Conservation (phyloP, 208 protist species). For the Crithidia thermophila region DNA sequence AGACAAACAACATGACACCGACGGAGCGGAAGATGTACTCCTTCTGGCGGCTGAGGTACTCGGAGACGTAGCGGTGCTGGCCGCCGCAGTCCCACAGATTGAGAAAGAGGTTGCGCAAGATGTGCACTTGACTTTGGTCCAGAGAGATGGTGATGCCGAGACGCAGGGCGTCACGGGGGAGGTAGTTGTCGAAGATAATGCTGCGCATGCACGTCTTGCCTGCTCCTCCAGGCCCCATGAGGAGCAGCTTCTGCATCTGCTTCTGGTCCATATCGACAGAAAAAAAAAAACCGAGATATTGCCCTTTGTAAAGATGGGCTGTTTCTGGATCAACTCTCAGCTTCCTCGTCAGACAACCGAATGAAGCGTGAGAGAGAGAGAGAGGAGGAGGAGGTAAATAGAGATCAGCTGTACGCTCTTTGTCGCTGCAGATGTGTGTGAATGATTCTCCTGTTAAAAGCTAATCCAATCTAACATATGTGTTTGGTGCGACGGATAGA, state of each 20-base stretch:
- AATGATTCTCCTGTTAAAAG: too few relatives aligned
- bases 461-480: too few relatives aligned
- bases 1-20: constrained; percentile 99
- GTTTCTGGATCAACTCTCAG: too few relatives aligned
- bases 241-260: constrained; percentile 94
- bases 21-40: constrained; percentile 99
- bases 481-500: too few relatives aligned
- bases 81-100: constrained; percentile 99
- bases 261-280: constrained; percentile 60
- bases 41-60: constrained; percentile 97
- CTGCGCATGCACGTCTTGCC: constrained; percentile 99
- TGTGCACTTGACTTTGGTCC: constrained; percentile 98
- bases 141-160: constrained; percentile 97
- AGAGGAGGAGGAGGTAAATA: too few relatives aligned
- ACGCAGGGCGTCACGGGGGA: constrained; percentile 94
- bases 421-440: too few relatives aligned
- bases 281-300: too few relatives aligned
- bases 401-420: too few relatives aligned
- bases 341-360: too few relatives aligned
- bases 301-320: too few relatives aligned
- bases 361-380: too few relatives aligned
- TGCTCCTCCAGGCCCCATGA: constrained; percentile 95
- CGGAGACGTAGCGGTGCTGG: constrained; percentile 98
- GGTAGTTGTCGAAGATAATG: constrained; percentile 99
- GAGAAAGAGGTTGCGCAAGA: constrained; percentile 98